Base-by-base conservation (phyloP, 192 early-diverging fungal genomes). In the Entomortierella parvispora region DNA sequence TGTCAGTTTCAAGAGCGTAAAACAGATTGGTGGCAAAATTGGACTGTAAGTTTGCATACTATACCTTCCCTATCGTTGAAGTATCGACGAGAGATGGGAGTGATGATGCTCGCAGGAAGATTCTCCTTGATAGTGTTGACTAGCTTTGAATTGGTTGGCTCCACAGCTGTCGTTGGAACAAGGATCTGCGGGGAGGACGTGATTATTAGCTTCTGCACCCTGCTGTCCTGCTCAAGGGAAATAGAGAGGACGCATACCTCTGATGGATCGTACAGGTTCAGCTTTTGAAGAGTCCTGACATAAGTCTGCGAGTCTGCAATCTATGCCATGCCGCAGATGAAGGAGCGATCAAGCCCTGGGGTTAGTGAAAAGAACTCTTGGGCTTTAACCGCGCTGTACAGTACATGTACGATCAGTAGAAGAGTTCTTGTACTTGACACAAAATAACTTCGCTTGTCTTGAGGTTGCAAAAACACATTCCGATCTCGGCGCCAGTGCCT, bases 221-320 rank as follows among this genome's bases (percentile, higher is more conserved):
- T n/a, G n/a, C n/a, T n/a, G n/a, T n/a, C n/a, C n/a, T n/a, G n/a
- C 10, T 26, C n/a, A 51, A 20, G 31, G 25, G n/a, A 42, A 23
- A 31, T 3, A 31, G 26, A 22, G 5, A 28, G 44, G 29, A 44
- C 22, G 20, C 59, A 50, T 69, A 91, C 89, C 79, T 92, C 87
- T 18, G 48, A 47, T 1, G 92, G 91, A 23, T 87, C 62, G 33
- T 85, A 78, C 2, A 90, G 32, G 65, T 72, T 74, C 20, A 93
- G 74, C 51, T 86, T 87, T 33, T 91, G 84, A 31, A 93, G 46
- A 0, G 89, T 87, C 34, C 85, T 83, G 23, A 78, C 65, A 65
- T 90, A 92, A 4, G 85, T 89, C 52, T 82, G 85, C 2, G 86
- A 84, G 60, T 93, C 91, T 23, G 85, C 82, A 58, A 89, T 83